phyloP scores from a whole-genome alignment of 768 basidiomycete species.

The Kwoniella newhampshirensis region DNA sequence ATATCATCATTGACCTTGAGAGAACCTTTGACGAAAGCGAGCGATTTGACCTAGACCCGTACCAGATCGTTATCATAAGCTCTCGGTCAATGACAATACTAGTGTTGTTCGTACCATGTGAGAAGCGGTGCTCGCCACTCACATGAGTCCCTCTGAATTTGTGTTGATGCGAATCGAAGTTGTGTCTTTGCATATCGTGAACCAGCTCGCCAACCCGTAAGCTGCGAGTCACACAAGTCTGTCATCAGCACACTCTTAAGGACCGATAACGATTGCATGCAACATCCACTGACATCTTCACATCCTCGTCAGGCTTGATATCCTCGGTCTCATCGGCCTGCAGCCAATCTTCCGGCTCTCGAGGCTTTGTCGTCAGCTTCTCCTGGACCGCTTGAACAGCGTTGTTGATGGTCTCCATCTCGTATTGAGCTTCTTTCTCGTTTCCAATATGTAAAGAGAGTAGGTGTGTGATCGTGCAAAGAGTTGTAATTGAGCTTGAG shows the following conservation, averaged over 20 bases:
- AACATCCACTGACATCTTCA: constrained; percentile 12
- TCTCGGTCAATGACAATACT: not conserved
- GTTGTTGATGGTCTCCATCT: constrained; percentile 16
- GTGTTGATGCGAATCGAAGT: constrained; percentile 31
- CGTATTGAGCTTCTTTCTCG: no score
- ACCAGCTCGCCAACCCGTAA: constrained; percentile 24
- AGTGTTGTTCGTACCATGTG: no score
- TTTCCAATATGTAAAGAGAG: no score
- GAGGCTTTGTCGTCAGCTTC: constrained; percentile 12
- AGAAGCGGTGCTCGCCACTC: not conserved
- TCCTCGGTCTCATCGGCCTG: constrained; percentile 18
- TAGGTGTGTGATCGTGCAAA: no score
- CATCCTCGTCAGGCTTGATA: constrained; percentile 26
- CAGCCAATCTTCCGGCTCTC: constrained; percentile 23
- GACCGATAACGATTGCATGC: not conserved
- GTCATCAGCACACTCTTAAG: not conserved
- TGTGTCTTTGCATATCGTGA: constrained; percentile 23
- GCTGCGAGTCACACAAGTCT: not conserved
- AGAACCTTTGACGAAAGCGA: constrained; percentile 28
- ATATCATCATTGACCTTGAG: constrained; percentile 21
- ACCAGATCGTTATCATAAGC: not conserved
- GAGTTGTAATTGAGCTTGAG: no score
- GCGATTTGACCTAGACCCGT: constrained; percentile 24
- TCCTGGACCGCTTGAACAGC: constrained; percentile 12
- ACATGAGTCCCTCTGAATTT: constrained; percentile 30